A percentile compares a stretch with the other conserved stretches of the same genome.
Conservation (phyloP, 1,284 basidiomycete species). For the Veloboletus limbatus region DNA sequence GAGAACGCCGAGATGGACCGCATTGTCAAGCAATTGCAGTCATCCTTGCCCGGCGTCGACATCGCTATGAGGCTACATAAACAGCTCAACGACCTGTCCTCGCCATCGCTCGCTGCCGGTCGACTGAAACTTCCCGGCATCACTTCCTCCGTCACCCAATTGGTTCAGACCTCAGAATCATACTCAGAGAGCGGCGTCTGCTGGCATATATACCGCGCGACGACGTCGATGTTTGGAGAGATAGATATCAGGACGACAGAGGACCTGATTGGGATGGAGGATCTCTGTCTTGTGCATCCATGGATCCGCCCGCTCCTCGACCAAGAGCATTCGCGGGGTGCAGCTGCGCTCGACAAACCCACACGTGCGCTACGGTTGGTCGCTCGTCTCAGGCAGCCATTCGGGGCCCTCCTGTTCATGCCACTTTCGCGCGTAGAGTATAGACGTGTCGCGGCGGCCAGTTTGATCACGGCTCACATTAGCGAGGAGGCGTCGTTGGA, state of each 20-base stretch:
- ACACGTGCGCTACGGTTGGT: background rate
- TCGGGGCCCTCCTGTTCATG: slow-evolving; percentile 8
- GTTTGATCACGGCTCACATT: background rate
- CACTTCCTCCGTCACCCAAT: background rate
- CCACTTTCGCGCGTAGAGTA: background rate
- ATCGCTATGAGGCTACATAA: background rate
- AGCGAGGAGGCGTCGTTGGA: background rate
- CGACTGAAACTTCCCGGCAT: slow-evolving; percentile 1
- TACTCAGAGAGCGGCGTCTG: background rate
- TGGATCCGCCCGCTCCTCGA: no score
- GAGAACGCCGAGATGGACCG: background rate
- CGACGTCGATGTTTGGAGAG: background rate
- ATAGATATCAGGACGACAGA: slow-evolving; percentile 3
- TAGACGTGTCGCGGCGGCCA: slow-evolving; percentile 1
- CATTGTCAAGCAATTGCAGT: background rate
- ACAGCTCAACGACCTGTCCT: background rate
- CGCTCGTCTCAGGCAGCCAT: slow-evolving; percentile 3
- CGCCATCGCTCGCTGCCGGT: background rate
- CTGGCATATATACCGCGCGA: background rate
- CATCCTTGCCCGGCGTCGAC: background rate
- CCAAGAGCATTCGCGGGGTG: background rate
- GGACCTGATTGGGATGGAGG: background rate
- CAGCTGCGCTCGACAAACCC: background rate
- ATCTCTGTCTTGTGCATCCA: background rate
- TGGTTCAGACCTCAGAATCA: background rate